phyloP scores from a whole-genome alignment of 257 asterid genomes.

The Penstemon newberryi region DNA sequence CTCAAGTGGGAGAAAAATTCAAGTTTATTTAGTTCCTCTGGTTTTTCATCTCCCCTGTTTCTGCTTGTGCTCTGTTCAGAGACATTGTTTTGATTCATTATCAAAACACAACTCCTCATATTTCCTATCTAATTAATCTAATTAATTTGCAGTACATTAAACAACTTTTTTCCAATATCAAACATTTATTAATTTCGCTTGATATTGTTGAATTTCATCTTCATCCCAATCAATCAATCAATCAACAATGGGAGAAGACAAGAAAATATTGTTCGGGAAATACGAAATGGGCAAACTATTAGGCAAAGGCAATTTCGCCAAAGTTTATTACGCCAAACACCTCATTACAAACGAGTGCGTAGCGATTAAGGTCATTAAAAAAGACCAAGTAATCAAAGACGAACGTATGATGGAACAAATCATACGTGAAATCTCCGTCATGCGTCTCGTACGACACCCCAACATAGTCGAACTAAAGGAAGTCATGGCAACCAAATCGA shows the following conservation, averaged over 20 bases:
- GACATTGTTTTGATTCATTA: neutral
- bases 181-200: neutral
- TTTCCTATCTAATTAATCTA: no score
- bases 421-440: constrained; percentile 55
- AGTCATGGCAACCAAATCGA: constrained; percentile 59
- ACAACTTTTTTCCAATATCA: constrained; percentile 17
- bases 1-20: neutral
- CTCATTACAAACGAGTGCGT: constrained; percentile 46
- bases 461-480: constrained; percentile 57
- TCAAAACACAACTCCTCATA: neutral
- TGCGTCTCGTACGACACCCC: constrained; percentile 63
- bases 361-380: constrained; percentile 62
- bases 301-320: constrained; percentile 65
- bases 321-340: constrained; percentile 48
- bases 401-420: constrained; percentile 61
- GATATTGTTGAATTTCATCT: constrained; percentile 26
- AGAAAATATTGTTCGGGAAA: constrained; percentile 49
- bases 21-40: neutral
- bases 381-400: constrained; percentile 41
- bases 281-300: constrained; percentile 51
- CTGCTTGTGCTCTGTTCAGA: neutral
- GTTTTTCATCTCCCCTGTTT: neutral
- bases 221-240: no score
- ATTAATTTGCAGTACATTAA: neutral
- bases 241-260: constrained; percentile 35